These are phyloP conservation scores for Geosiphon pyriformis DNA, from an alignment of 192 early-diverging fungal species.

Conservation along the genomic window DNA sequence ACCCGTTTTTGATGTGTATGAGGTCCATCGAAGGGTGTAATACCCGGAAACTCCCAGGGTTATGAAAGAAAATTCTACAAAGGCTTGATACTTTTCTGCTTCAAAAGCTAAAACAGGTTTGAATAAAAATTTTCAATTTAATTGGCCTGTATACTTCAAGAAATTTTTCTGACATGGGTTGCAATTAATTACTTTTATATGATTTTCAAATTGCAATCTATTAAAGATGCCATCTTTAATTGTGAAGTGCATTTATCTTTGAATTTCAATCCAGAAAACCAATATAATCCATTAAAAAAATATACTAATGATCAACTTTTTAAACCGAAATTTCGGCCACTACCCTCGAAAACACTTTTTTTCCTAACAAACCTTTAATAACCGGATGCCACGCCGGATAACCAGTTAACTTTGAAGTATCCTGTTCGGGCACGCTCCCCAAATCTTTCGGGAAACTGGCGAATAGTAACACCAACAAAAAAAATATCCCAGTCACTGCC, in stretches of 20 bases:
- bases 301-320: not conserved
- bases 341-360: not conserved
- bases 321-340: too few species aligned
- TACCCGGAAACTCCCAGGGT: not conserved
- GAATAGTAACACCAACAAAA: constrained; percentile 1
- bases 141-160: too few species aligned
- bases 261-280: not conserved
- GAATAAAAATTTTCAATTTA: too few species aligned
- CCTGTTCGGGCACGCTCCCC: not conserved
- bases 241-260: not conserved
- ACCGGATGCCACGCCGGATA: constrained; percentile 11
- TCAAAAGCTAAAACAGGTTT: too few species aligned
- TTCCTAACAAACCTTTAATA: constrained; percentile 11
- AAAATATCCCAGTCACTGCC: too few species aligned
- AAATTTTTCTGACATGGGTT: too few species aligned
- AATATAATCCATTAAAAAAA: not conserved
- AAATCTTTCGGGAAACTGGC: constrained; percentile 20
- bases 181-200: too few species aligned
- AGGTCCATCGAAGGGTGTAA: not conserved
- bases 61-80: not conserved
- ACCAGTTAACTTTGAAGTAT: not conserved
- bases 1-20: not conserved
- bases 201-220: too few species aligned
- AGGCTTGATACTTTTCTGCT: not conserved
- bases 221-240: not conserved